Base-by-base conservation (phyloP, 2,329 filamentous ascomycete genomes). In the Dichotomopilus funicola region DNA sequence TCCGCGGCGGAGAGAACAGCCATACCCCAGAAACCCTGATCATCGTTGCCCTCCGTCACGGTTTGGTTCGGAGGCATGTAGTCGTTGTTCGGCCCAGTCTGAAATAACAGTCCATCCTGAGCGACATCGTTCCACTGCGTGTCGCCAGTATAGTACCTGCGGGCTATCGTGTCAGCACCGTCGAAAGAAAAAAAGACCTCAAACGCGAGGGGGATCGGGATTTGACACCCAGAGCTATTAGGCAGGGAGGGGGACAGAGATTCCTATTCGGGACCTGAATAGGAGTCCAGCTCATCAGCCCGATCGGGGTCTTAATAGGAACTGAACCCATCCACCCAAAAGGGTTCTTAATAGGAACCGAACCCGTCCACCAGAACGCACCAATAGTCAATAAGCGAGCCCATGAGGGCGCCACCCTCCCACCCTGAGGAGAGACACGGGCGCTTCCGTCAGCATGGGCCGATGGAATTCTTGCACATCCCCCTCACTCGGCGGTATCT, bases 61-160 rank as follows among this genome's bases (percentile, higher is more conserved):
- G 66, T 67, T 62, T 63, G 67, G 56, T 68, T 68, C 11, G 46
- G 49, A 10, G 65, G 64, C 66, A 64, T 64, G 58, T 63, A 69
- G 47, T 59, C 61, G 55, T 66, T 65, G 8, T 56, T 42, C 0
- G 65, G 64, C 10, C 59, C 64, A 33, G 62, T 61, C 56, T 69
- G 67, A 60, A 64, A 66, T 47, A 91, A 76, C 63, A 95, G 77
- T 10, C 81, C 90, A 60, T 88, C 76, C 38, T 77, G 78, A 12
- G 82, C 80, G 43, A 88, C 72, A 12, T 83, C 73, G 67, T 91
- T 91, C 72, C 88, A 94, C 37, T 78, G 77, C 4, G 77, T 72
- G 66, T 92, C 88, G 19, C 84, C 85, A 0, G 88, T 92, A 67
- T 89, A 89, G 67, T 85, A 88, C 88, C 88, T 53, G 37, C 3